Evolutionary conservation across 2,329 filamentous ascomycete genomes (phyloP), one percentile per base, ranked within the genome.

Genomic region (Ophiostoma pallidulum): DNA sequence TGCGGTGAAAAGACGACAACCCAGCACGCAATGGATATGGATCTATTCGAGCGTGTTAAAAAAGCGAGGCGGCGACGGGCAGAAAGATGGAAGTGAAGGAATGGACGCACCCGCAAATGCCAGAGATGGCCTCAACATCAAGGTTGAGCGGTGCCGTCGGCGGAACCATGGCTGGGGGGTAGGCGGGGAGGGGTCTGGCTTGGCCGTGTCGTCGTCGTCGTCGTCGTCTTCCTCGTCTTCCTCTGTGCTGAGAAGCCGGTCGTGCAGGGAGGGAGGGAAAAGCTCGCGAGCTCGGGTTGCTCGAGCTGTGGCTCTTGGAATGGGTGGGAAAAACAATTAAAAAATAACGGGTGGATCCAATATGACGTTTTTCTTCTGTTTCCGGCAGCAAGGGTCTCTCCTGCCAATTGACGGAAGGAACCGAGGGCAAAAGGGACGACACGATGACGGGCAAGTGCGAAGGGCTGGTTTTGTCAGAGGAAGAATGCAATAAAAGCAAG

Each of bases 1-100:
- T 98, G 92, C 2, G 92, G 92, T 1, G 88, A 92, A 69, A 96
- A 98, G 49, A 98, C 92, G 31, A 97, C 87, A 49, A 97, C 86
- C 92, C 92, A 96, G 63, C 90, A 96, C 43, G 90, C 90, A 62
- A 98, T 96, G 39, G 88, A 95, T 57, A 98, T 90, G 8, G 90
- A 95, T 31, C 40, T 58, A 18, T 6, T 10, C 20, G 1, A 14
- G 18, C n/a, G 8, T 14, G 50, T 45, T 32, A 48, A 37, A 60
- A 51, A 35, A 12, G 45, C 13, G 26, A 31, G 50, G 14, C 41
- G 40, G 47, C 51, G 13, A 51, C 54, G 13, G 26, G 24, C 37
- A 10, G 20, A 26, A 16, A 32, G 16, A 26, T 26, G 36, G 35
- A 28, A 7, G 20, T 24, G 6, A 24, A 39, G n/a, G 24, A 19